These are phyloP conservation scores for Triticum timopheevii DNA, from an alignment of 176 grass and related monocot genomes.

Conservation along the genomic window DNA sequence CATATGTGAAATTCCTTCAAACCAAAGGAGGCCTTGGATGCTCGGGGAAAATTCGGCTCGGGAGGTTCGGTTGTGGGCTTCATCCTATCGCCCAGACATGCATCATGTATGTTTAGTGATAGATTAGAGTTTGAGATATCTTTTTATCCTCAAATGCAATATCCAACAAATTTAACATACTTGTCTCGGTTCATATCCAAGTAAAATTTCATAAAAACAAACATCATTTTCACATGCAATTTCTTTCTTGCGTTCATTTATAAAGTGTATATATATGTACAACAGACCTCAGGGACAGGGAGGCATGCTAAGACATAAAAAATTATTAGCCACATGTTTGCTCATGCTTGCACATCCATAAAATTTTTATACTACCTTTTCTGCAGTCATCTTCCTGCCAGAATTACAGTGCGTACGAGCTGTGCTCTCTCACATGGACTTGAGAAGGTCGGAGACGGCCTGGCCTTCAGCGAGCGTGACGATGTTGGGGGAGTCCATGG, in stretches of 20 bases:
- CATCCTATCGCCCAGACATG: too few relatives aligned
- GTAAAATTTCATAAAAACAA: neutral
- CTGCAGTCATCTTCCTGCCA: neutral
- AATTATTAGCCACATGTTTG: conserved; percentile 24
- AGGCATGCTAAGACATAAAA: neutral
- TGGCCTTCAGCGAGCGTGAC: conserved; percentile 35
- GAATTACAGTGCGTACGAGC: neutral
- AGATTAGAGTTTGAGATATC: too few relatives aligned
- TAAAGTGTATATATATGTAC: neutral
- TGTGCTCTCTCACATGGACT: neutral
- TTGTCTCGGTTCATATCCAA: too few relatives aligned
- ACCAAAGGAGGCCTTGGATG: too few relatives aligned
- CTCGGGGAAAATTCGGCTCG: too few relatives aligned
- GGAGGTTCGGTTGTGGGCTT: too few relatives aligned
- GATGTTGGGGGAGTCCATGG: conserved; percentile 55
- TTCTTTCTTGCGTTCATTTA: neutral
- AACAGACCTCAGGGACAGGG: neutral
- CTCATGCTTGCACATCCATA: neutral
- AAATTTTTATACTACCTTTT: neutral
- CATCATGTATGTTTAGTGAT: too few relatives aligned
- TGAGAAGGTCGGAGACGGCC: conserved; percentile 30
- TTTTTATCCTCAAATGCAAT: too few relatives aligned
- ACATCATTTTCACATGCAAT: neutral
- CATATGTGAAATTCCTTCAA: too few relatives aligned
- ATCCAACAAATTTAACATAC: too few relatives aligned